Conservation (phyloP, 495 filamentous ascomycete genomes). For the Mycothermus thermophilus region DNA sequence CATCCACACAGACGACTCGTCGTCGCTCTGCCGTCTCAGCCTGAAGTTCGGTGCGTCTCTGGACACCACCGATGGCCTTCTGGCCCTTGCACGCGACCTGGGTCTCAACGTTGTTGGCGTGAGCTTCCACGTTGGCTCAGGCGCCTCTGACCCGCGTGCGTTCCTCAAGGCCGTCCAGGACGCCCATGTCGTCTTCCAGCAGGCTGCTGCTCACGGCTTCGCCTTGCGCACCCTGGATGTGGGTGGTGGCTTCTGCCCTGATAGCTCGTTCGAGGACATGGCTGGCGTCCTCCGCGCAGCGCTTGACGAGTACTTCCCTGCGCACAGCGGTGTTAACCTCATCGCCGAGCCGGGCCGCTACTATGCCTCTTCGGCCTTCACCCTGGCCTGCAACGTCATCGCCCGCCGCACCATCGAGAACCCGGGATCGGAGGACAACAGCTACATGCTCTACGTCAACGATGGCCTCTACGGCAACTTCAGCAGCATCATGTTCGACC, state of each 20-base stretch:
- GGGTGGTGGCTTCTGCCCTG: constrained; percentile 78
- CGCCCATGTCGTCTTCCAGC: constrained; percentile 78
- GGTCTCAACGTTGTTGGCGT: constrained; percentile 92
- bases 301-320: constrained; percentile 76
- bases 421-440: constrained; percentile 31
- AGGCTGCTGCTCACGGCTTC: constrained; percentile 64
- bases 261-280: constrained; percentile 75
- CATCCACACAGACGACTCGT: constrained; percentile 91
- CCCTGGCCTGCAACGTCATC: constrained; percentile 84
- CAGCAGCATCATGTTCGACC: constrained; percentile 97
- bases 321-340: constrained; percentile 53
- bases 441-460: constrained; percentile 94
- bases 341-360: constrained; percentile 95
- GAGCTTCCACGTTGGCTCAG: constrained; percentile 95
- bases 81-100: constrained; percentile 71
- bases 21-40: constrained; percentile 83
- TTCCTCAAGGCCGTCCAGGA: constrained; percentile 85
- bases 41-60: constrained; percentile 91
- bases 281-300: constrained; percentile 65
- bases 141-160: constrained; percentile 75
- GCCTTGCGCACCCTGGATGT: constrained; percentile 81
- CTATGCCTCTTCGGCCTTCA: constrained; percentile 88
- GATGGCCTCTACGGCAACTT: constrained; percentile 98
- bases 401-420: constrained; percentile 73
- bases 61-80: constrained; percentile 61